These are phyloP conservation scores for Yamadazyma kanchanaburiensis DNA, from an alignment of 1,139 yeast species.

Conservation along the genomic window DNA sequence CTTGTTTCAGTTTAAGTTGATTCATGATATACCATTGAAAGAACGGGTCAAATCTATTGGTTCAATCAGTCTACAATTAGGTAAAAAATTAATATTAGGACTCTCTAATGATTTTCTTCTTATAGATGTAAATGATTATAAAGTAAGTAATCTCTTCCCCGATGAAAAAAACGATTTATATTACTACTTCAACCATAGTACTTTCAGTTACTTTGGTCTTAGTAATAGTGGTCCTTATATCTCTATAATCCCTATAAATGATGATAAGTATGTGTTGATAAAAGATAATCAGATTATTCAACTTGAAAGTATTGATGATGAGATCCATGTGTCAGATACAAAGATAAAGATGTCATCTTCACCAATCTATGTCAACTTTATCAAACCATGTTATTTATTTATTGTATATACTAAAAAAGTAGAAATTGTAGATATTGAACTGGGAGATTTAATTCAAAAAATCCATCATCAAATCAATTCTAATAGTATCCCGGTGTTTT, in stretches of 20 bases:
- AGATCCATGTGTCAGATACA: slow-evolving; percentile 15
- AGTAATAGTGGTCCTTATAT: slow-evolving; percentile 18
- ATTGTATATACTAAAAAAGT: slow-evolving; percentile 35
- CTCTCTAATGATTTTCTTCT: slow-evolving; percentile 25
- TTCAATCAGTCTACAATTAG: slow-evolving; percentile 10
- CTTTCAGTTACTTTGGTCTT: slow-evolving; percentile 31
- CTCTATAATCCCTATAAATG: slow-evolving; percentile 19
- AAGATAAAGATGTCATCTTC: slow-evolving; percentile 23
- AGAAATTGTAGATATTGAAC: slow-evolving; percentile 42
- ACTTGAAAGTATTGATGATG: slow-evolving; percentile 6
- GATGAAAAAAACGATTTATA: slow-evolving; percentile 11
- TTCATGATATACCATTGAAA: slow-evolving; percentile 25
- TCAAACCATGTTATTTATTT: slow-evolving; percentile 48
- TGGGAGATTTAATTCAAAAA: slow-evolving; percentile 43
- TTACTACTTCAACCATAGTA: slow-evolving; percentile 17
- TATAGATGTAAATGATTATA: slow-evolving; percentile 22
- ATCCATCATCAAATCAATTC: slow-evolving; percentile 32
- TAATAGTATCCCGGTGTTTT: slow-evolving; percentile 16
- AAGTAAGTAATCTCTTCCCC: slow-evolving; percentile 13
- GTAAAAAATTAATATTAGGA: slow-evolving; percentile 21
- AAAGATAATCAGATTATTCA: slow-evolving; percentile 22
- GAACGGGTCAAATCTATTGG: slow-evolving; percentile 26
- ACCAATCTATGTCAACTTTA: slow-evolving; percentile 32
- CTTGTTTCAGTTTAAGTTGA: slow-evolving; percentile 23
- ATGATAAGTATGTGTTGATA: slow-evolving; percentile 20